phyloP scores from a whole-genome alignment of 2,329 filamentous ascomycete species.

The Polytolypa hystricis region DNA sequence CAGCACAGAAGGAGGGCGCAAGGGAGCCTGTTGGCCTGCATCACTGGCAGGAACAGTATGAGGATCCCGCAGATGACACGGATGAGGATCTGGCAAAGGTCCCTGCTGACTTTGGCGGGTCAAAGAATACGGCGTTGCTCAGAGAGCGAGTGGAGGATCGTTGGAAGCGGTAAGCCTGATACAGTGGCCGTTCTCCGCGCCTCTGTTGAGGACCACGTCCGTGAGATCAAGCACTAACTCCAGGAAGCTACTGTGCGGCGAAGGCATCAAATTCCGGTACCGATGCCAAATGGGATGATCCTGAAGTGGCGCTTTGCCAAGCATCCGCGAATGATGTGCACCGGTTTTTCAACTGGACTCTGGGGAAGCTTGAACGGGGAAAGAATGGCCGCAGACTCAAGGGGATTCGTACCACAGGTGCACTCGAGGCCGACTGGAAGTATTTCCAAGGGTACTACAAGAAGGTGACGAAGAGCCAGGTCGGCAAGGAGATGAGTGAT shows the following conservation, averaged over 20 bases:
- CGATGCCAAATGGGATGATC: conserved; percentile 12
- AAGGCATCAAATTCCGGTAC: conserved; percentile 13
- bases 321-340: conserved; percentile 14
- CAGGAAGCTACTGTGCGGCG: conserved; percentile 12
- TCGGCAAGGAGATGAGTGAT: conserved; percentile 12
- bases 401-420: conserved; percentile 11
- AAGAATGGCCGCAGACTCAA: conserved; percentile 9
- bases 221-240: conserved; percentile 1
- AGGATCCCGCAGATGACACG: conserved; percentile 14
- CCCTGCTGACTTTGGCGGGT: conserved; percentile 13
- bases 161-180: conserved; percentile 11
- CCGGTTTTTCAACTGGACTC: conserved; percentile 15
- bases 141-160: conserved; percentile 9
- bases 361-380: conserved; percentile 13
- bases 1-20: conserved; percentile 2
- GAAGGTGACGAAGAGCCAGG: conserved; percentile 8
- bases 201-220: conserved; percentile 1
- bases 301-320: conserved; percentile 11
- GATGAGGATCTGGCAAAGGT: conserved; percentile 15
- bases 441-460: conserved; percentile 16
- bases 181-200: background rate
- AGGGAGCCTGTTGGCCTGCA: background rate
- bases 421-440: conserved; percentile 15
- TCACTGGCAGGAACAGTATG: conserved; percentile 5
- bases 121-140: conserved; percentile 12